Base-by-base conservation (phyloP, 2,329 filamentous ascomycete species). In the Dothideomycetes sp. region DNA sequence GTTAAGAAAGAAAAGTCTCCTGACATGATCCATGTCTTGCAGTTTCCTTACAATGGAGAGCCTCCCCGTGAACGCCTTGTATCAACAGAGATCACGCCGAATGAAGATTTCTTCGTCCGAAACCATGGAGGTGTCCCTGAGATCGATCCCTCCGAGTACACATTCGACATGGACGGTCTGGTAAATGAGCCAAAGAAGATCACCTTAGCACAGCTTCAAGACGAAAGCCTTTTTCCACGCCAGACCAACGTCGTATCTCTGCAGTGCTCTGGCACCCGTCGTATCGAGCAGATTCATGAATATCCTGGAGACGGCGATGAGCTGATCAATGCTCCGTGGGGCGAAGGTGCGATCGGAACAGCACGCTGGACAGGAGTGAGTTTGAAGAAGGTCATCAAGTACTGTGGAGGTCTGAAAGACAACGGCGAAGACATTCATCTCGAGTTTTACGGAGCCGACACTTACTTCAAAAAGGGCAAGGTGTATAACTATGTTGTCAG, bases 91-190 rank as follows among this genome's bases (percentile, higher is more conserved):
- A 68, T 84, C 30, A 85, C 81, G 0, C 62, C 68, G 0, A 85
- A 82, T 44, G 48, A 62, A 3, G 60, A 72, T n/a, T 73, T 78
- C 47, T 85, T 82, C 47, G 75, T 85, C 1, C 67, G 81, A 5
- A 85, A 85, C 43, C 81, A 85, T 45, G 79, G 81, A 8, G 79
- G 80, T 0, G 75, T 85, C 14, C 81, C 81, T 0, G 62, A 72
- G 5, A 82, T 84, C 39, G 68, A 81, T 7, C 59, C 67, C 1
- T 64, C 72, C 0, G 62, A 69, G 3, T 79, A 62, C 50, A 67
- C 60, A 17, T 62, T 81, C 12, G 58, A 63, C 2, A 55, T 84
- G 4, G 73, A 76, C 41, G 78, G 79, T 0, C 62, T 81, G 0
- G 79, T 83, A 3, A 70, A 70, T 4, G 62, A 71, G 3, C 76